Conservation (phyloP, 2,329 filamentous ascomycete species). For the Annulohypoxylon truncatum region DNA sequence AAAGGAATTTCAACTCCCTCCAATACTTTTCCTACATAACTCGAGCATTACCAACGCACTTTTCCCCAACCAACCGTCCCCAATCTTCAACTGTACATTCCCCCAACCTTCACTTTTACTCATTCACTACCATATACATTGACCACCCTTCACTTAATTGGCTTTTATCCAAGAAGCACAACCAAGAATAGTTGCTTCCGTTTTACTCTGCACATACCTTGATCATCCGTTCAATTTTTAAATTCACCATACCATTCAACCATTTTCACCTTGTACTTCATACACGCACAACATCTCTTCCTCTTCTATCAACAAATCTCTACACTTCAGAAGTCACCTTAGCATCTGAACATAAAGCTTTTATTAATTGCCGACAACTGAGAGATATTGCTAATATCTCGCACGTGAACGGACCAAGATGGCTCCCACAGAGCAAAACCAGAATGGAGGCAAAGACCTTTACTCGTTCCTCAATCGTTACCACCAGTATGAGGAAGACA, state of each 20-base stretch:
- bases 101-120: no score
- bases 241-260: not conserved
- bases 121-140: no score
- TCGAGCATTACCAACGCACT: no score
- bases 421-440: conserved; percentile 20
- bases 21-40: no score
- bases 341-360: not conserved
- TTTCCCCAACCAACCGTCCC: no score
- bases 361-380: no score
- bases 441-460: conserved; percentile 47
- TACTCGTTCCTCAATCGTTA: conserved; percentile 62
- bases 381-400: not conserved
- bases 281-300: not conserved
- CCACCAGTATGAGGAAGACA: conserved; percentile 56
- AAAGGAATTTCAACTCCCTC: no score
- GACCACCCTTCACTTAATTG: no score
- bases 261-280: not conserved
- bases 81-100: no score
- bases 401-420: conserved; percentile 4
- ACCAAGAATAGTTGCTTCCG: not conserved
- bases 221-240: not conserved
- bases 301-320: not conserved
- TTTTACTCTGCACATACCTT: not conserved
- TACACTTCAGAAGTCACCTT: not conserved
- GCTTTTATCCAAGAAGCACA: not conserved